Evolutionary conservation across 345 rosid genomes (phyloP), one percentile per base, ranked within the genome.

Genomic region (Acer negundo): DNA sequence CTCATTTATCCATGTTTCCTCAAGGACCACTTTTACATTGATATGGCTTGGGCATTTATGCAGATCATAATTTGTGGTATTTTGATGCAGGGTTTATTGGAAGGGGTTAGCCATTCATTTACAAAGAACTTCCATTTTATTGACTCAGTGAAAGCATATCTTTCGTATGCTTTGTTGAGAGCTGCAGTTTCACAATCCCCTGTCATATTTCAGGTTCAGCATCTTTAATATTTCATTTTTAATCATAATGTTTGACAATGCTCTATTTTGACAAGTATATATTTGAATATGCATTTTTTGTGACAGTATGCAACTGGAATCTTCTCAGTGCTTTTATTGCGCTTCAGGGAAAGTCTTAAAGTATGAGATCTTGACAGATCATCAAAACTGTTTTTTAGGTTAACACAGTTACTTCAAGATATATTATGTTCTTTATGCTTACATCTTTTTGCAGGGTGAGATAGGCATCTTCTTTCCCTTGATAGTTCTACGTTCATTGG

Each of bases 291-390:
- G 47, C 56, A 61, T 80, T 72, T 69, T 78, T 73, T 87, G 64
- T 90, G 85, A 82, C 98, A 96, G 99, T 91, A 94, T 86, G 98
- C 97, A 79, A 87, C 97, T 86, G 97, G 98, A 83, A 91, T 96
- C 80, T 96, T 94, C 89, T 89, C 90, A 8, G 95, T 96, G 79
- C 98, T 94, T 86, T 79, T 96, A 81, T 83, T 88, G 85, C 93
- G 94, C 64, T 92, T 94, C 84, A 84, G 98, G 82, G 99, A 94
- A 83, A 94, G 99, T 87, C 97, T 96, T 59, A 94, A 96, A 86
- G 99, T 96, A 90, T 78, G 94, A 69, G 31, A 74, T 79, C 59
- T 80, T 77, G 61, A 65, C 72, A 55, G 73, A 72, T 87, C 62
- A 26, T 35, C 75, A 56, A 46, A n/a, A 70, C 66, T 24, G 63